Conservation (phyloP, 2,329 filamentous ascomycete genomes). For the Pseudonectria foliicola region DNA sequence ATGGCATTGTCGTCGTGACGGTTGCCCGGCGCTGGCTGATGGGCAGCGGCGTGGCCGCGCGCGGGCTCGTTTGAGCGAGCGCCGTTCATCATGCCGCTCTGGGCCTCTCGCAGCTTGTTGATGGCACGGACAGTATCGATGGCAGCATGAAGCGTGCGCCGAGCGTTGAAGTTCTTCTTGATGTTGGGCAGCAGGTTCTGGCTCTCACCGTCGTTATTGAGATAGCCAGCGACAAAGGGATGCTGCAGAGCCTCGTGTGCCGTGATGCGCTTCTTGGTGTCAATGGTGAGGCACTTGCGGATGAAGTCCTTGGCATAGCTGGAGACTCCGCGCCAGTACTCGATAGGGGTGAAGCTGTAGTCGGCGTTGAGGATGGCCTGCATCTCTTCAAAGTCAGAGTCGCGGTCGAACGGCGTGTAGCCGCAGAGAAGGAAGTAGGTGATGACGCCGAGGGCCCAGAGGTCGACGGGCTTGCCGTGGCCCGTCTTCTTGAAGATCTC, state of each 20-base stretch:
- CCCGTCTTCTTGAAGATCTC: constrained; percentile 99
- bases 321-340: constrained; percentile 96
- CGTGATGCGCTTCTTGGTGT: constrained; percentile 81
- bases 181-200: constrained; percentile 61
- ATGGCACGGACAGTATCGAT: constrained; percentile 66
- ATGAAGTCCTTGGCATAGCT: constrained; percentile 86
- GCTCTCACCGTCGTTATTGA: constrained; percentile 39
- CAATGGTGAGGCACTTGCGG: constrained; percentile 81
- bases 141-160: constrained; percentile 60
- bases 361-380: constrained; percentile 95
- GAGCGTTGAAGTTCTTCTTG: constrained; percentile 69
- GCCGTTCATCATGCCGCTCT: constrained; percentile 57
- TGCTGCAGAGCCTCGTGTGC: constrained; percentile 71
- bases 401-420: constrained; percentile 96
- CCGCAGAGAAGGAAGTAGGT: constrained; percentile 98
- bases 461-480: constrained; percentile 94
- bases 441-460: constrained; percentile 98
- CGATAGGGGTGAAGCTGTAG: constrained; percentile 87
- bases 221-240: constrained; percentile 53
- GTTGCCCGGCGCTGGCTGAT: constrained; percentile 11
- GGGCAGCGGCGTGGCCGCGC: constrained; percentile 23
- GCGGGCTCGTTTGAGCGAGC: constrained; percentile 43
- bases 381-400: constrained; percentile 98
- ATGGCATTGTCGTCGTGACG: constrained; percentile 41
- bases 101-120: constrained; percentile 61